Conservation (phyloP, 176 grass and related monocot species). For the Zea luxurians region DNA sequence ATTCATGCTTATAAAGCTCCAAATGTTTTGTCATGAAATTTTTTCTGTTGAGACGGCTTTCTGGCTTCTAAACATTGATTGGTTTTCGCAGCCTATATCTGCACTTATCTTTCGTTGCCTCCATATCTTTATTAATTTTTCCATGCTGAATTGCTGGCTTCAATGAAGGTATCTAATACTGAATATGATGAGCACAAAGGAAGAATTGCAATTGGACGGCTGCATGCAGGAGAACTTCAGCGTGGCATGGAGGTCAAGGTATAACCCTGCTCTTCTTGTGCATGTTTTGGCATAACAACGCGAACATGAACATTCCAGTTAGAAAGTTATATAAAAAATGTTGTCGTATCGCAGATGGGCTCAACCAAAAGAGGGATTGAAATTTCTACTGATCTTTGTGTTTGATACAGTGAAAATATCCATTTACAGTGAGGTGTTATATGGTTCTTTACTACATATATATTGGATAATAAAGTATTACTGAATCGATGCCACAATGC, state of each 20-base stretch:
- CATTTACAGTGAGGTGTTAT: slow-evolving; percentile 16
- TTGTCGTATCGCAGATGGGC: slow-evolving; percentile 3
- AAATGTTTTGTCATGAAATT: slow-evolving; percentile 1
- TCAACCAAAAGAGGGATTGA: slow-evolving; percentile 7
- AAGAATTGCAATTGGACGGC: slow-evolving; percentile 91
- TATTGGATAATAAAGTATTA: slow-evolving; percentile 15
- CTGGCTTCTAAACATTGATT: slow-evolving; percentile 12
- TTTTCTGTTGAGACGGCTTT: slow-evolving; percentile 3
- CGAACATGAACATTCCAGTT: slow-evolving; percentile 14
- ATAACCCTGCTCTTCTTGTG: slow-evolving; percentile 34
- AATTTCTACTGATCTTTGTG: not conserved
- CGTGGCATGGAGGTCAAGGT: slow-evolving; percentile 96
- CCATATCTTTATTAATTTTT: slow-evolving; percentile 23
- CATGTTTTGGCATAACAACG: slow-evolving; percentile 15
- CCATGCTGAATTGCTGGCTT: slow-evolving; percentile 28
- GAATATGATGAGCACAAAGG: slow-evolving; percentile 99
- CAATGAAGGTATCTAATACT: slow-evolving; percentile 79
- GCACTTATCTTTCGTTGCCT: slow-evolving; percentile 6
- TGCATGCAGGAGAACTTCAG: slow-evolving; percentile 84
- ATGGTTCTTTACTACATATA: slow-evolving; percentile 5
- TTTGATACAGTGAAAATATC: not conserved
- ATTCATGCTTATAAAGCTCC: slow-evolving; percentile 20
- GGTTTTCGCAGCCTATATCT: slow-evolving; percentile 9
- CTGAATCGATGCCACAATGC: not conserved
- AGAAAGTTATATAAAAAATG: slow-evolving; percentile 21